These are phyloP conservation scores for Lentinula lateritia DNA, from an alignment of 768 basidiomycete species.

Conservation along the genomic window DNA sequence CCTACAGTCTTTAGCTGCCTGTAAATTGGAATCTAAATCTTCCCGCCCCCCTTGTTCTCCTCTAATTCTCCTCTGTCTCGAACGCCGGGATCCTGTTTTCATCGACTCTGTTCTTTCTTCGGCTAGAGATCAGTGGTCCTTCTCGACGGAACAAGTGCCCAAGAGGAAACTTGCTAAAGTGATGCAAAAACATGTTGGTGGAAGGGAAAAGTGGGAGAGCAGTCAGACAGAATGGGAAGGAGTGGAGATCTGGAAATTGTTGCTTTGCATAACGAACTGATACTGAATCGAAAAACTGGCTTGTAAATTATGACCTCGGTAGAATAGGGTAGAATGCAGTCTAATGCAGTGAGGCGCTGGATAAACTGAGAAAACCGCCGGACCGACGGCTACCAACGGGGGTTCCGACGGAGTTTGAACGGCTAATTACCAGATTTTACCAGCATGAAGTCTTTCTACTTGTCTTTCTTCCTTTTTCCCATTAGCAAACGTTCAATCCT, in stretches of 20 bases:
- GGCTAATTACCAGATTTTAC: background rate
- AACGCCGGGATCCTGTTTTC: constrained; percentile 69
- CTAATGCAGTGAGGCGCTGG: no score
- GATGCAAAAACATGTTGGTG: constrained; percentile 45
- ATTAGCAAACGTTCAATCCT: background rate
- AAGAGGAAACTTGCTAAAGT: constrained; percentile 54
- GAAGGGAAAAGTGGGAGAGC: constrained; percentile 41
- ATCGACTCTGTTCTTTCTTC: constrained; percentile 52
- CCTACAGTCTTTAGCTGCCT: constrained; percentile 24
- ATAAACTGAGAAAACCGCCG: background rate
- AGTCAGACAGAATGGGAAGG: constrained; percentile 68
- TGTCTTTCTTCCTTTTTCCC: no score
- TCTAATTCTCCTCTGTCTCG: constrained; percentile 59
- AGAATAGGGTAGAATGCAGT: no score
- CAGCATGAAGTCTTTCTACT: background rate
- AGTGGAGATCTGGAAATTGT: constrained; percentile 74
- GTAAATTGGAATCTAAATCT: background rate
- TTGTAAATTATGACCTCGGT: no score
- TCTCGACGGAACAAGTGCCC: constrained; percentile 53
- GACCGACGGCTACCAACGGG: background rate
- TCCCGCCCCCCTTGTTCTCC: constrained; percentile 28
- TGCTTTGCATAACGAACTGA: constrained; percentile 10
- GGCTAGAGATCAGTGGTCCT: constrained; percentile 51
- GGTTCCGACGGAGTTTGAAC: background rate
- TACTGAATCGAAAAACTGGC: no score